phyloP scores from a whole-genome alignment of 2,329 filamentous ascomycete species.

The Trichophaea hybrida region DNA sequence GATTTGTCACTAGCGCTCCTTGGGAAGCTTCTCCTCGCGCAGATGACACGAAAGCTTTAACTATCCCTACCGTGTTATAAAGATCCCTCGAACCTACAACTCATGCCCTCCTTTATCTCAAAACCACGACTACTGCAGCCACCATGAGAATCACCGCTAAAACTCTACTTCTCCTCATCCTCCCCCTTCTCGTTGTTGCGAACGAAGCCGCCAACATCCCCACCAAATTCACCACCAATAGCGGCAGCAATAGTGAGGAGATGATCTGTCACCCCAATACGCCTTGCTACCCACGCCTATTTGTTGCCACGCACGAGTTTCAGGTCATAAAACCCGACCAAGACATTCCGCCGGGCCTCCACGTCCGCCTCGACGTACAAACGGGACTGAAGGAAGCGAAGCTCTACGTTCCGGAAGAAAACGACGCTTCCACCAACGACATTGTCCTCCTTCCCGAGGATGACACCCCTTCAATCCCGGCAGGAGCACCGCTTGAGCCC shows the following conservation, averaged over 20 bases:
- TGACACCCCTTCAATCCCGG: neutral
- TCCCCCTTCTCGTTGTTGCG: neutral
- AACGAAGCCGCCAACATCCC: neutral
- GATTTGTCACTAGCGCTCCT: neutral
- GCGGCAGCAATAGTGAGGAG: constrained; percentile 29
- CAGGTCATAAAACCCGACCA: constrained; percentile 50
- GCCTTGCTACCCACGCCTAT: constrained; percentile 50
- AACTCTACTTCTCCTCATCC: neutral
- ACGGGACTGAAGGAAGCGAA: constrained; percentile 53
- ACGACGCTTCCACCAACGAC: constrained; percentile 32
- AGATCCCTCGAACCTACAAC: neutral
- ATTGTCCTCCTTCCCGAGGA: constrained; percentile 40
- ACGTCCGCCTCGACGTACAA: constrained; percentile 50
- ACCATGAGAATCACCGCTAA: constrained; percentile 3
- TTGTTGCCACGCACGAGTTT: constrained; percentile 50
- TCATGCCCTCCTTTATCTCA: neutral
- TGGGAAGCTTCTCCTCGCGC: neutral
- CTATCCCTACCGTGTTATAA: neutral
- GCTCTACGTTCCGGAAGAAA: constrained; percentile 41
- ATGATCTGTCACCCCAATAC: constrained; percentile 47
- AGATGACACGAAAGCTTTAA: neutral
- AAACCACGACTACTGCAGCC: neutral
- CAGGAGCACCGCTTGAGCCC: neutral
- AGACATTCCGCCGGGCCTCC: constrained; percentile 49
- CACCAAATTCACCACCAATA: neutral